Evolutionary conservation across 2,329 filamentous ascomycete species (phyloP).

Genomic region (Hymenotorrendiella dingleyae): DNA sequence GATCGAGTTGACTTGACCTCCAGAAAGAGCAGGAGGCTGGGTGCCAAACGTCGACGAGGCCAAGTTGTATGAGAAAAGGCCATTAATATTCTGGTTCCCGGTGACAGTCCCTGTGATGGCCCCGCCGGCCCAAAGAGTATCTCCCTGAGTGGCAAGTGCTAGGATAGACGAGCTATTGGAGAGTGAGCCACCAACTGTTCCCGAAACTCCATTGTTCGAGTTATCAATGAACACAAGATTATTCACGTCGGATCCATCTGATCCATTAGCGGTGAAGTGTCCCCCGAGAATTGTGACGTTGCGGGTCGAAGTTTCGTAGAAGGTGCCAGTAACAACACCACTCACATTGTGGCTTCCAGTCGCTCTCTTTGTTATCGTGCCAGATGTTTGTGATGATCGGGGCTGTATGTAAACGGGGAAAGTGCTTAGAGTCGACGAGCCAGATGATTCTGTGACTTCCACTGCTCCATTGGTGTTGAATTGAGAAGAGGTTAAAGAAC

Average conservation of each 20-base stretch:
- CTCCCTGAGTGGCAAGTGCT: constrained; percentile 60
- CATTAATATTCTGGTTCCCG: constrained; percentile 56
- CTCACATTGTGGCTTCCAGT: constrained; percentile 41
- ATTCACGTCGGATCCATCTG: constrained; percentile 64
- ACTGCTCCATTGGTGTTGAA: constrained; percentile 68
- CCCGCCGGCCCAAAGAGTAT: constrained; percentile 77
- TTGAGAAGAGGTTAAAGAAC: constrained; percentile 73
- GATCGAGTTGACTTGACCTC: constrained; percentile 73
- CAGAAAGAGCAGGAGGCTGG: constrained; percentile 72
- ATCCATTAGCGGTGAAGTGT: constrained; percentile 68
- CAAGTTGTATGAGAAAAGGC: constrained; percentile 77
- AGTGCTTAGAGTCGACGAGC: constrained; percentile 38
- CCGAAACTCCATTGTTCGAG: constrained; percentile 58
- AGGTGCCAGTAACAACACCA: constrained; percentile 73
- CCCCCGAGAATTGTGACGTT: constrained; percentile 88
- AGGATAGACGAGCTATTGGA: constrained; percentile 69
- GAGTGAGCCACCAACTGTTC: constrained; percentile 62
- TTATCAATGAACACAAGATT: constrained; percentile 82
- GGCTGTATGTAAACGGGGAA: constrained; percentile 52
- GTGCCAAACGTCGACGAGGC: constrained; percentile 53
- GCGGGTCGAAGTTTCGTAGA: constrained; percentile 61
- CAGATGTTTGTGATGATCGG: constrained; percentile 31
- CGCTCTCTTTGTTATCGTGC: constrained; percentile 41
- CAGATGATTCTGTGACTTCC: constrained; percentile 42
- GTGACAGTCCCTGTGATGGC: constrained; percentile 66